These are phyloP conservation scores for Acacia acuminata DNA, from an alignment of 306 rosid species.

Conservation along the genomic window DNA sequence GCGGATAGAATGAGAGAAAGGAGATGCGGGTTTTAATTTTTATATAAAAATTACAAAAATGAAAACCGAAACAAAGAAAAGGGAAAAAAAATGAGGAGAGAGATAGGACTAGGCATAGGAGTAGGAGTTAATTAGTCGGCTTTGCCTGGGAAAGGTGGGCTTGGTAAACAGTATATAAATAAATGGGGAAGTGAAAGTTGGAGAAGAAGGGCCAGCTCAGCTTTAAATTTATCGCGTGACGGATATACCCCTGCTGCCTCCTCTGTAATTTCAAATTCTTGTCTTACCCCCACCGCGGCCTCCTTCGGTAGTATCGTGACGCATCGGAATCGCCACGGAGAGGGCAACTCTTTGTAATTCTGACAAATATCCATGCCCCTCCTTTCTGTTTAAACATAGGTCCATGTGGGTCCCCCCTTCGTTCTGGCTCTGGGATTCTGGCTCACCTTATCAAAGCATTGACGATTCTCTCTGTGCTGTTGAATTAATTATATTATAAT, in stretches of 20 bases:
- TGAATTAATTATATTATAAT: background rate
- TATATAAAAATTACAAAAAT: background rate
- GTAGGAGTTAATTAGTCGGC: slow-evolving; percentile 42
- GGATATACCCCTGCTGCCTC: slow-evolving; percentile 30
- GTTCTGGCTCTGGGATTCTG: background rate
- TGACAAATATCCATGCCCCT: background rate
- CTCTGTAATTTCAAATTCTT: background rate
- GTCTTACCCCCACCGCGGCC: background rate
- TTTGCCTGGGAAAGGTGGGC: slow-evolving; percentile 39
- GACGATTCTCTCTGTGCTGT: background rate
- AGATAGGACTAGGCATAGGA: background rate
- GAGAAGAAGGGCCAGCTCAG: slow-evolving; percentile 12
- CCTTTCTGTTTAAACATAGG: background rate
- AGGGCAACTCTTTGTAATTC: background rate
- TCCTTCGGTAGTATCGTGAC: slow-evolving; percentile 44
- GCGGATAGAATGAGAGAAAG: slow-evolving; percentile 29
- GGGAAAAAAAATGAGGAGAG: background rate
- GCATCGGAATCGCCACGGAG: slow-evolving; percentile 52
- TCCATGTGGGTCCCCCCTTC: background rate
- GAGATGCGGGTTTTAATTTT: slow-evolving; percentile 24
- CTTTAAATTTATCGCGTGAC: slow-evolving; percentile 22
- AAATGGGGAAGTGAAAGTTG: background rate
- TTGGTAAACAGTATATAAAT: background rate
- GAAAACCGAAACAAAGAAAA: background rate
- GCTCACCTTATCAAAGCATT: background rate